Percentiles rank a stretch among this genome's conserved stretches.
Conservation (phyloP, 306 rosid genomes). For the Cicer cuneatum region DNA sequence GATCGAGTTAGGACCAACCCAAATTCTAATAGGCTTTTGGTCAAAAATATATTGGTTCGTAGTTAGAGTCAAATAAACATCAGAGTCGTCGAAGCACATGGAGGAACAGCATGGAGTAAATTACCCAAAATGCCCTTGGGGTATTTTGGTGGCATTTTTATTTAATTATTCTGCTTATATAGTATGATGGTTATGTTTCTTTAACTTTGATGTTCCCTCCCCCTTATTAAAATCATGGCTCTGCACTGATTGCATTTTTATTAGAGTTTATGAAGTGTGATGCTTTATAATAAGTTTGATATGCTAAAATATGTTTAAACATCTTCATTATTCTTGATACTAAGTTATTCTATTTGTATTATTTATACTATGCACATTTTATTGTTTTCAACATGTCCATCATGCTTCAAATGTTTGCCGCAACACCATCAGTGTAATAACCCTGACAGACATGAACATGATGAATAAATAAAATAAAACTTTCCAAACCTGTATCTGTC, state of each 20-base stretch:
- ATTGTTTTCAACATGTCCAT: not conserved
- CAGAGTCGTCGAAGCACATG: not conserved
- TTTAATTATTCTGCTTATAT: not conserved
- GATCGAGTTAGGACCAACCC: too few relatives aligned
- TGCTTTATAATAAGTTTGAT: not conserved
- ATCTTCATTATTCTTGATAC: not conserved
- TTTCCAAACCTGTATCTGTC: conserved; percentile 72
- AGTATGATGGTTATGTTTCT: not conserved
- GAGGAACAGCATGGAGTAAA: not conserved
- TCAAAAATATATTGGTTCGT: conserved; percentile 5
- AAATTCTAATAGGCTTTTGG: not conserved
- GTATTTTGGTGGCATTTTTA: too few relatives aligned
- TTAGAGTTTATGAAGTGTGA: conserved; percentile 3
- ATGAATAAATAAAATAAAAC: conserved; percentile 16
- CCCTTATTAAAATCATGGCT: not conserved
- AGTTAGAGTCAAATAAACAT: conserved; percentile 32
- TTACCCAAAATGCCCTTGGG: not conserved
- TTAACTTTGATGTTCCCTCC: not conserved
- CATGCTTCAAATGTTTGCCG: not conserved
- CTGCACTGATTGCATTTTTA: not conserved
- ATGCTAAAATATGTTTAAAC: conserved; percentile 6
- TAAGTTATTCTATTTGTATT: conserved; percentile 1
- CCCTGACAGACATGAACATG: conserved; percentile 33
- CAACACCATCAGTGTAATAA: conserved; percentile 6
- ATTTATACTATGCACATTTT: not conserved